Base-by-base conservation (phyloP, 345 rosid species). In the Conringia planisiliqua region DNA sequence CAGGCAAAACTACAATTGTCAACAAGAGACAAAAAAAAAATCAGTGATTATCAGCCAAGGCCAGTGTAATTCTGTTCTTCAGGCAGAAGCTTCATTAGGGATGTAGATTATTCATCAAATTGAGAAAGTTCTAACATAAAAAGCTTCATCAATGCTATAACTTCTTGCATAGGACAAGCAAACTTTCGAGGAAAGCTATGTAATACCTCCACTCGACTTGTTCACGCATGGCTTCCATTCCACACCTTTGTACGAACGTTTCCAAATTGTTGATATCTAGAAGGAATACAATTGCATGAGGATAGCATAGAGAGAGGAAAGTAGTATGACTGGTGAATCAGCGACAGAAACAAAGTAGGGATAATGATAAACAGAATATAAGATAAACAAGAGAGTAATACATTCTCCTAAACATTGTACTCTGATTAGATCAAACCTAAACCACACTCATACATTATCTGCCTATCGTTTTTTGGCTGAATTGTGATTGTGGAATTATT, bases 231-330 rank as follows among this genome's bases (percentile, higher is more conserved):
- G 97, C 63, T 75, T 87, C 98, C 99, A 96, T 57, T 80, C 90
- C 20, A 88, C 90, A 35, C 89, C 83, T 83, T 83, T 90, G 80
- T 82, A 83, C 3, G 88, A 85, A 71, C 83, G 86, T 83, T 87
- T 96, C 99, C 99, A 96, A 72, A 96, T 85, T 2, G 88, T 88
- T 39, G 86, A 87, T 74, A 96, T 80, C 99, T 95, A 62, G 72
- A 81, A 54, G 16, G 55, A 74, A 80, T 20, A 44, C 55, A 61
- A 40, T 50, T 40, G 14, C 62, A 68, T 39, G 14, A 18, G 36
- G 1, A 50, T 16, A n/a, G n/a, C n/a, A 55, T 43, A 22, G 7
- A 30, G 54, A 74, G 47, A 66, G 66, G 13, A 55, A 30, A 57
- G 40, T 40, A 46, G 47, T 20, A 59, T 36, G 13, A 47, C 5